Conservation (phyloP, 257 asterid species). For the Rubia yunnanensis region DNA sequence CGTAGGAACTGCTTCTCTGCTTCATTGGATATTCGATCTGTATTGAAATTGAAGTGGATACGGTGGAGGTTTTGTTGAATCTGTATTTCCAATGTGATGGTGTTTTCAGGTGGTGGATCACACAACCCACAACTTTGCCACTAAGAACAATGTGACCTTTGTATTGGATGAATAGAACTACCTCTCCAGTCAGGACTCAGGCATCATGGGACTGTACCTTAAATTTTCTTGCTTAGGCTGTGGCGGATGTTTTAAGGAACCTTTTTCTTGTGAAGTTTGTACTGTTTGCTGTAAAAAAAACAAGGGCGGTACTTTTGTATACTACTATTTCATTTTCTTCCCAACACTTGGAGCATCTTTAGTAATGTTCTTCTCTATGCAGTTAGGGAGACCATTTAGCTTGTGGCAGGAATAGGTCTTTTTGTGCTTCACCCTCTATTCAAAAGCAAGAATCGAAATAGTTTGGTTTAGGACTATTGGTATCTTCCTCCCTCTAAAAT, state of each 20-base stretch:
- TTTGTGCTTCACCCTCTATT: background rate
- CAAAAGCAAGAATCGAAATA: background rate
- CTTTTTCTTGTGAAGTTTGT: background rate
- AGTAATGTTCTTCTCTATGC: too few relatives aligned
- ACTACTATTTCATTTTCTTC: background rate
- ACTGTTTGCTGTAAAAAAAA: background rate
- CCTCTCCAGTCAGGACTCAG: background rate
- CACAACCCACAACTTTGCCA: slow-evolving; percentile 47
- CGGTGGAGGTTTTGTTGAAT: background rate
- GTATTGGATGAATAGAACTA: slow-evolving; percentile 32
- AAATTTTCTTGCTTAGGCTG: background rate
- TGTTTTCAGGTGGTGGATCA: slow-evolving; percentile 65
- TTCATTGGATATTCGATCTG: background rate
- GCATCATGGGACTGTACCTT: background rate
- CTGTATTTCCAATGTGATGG: background rate
- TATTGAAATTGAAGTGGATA: background rate
- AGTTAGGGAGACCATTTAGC: background rate
- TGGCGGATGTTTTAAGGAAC: background rate
- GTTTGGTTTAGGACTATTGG: background rate
- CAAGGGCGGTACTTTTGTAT: background rate
- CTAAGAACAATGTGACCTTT: slow-evolving; percentile 38
- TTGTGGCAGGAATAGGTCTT: background rate
- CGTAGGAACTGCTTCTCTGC: background rate
- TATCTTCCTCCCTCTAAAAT: background rate
- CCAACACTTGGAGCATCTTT: background rate